Conservation (phyloP, 352 stramenopile species). For the Phytophthora cactorum region DNA sequence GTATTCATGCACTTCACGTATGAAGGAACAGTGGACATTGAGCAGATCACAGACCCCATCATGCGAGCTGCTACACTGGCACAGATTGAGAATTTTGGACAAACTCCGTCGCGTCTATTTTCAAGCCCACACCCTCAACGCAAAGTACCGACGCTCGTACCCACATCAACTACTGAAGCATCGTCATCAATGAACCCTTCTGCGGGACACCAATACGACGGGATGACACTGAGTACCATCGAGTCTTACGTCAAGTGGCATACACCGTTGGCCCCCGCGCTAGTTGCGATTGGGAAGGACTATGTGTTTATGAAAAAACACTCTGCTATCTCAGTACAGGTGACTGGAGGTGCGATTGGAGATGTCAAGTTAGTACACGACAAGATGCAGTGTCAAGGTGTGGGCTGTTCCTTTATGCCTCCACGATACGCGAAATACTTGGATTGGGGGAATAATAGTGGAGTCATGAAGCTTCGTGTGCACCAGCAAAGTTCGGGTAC, state of each 20-base stretch:
- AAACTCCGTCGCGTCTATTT: constrained; percentile 87
- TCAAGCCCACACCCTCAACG: constrained; percentile 66
- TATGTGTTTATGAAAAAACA: constrained; percentile 79
- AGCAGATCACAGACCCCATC: constrained; percentile 85
- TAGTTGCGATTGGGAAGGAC: constrained; percentile 80
- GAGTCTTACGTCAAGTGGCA: constrained; percentile 85
- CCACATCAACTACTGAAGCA: constrained; percentile 1
- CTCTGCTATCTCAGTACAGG: constrained; percentile 30
- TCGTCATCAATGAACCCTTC: constrained; percentile 16
- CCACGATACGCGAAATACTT: constrained; percentile 80
- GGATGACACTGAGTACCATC: constrained; percentile 63
- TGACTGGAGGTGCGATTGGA: constrained; percentile 50
- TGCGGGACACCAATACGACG: constrained; percentile 56
- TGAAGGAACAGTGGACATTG: constrained; percentile 82
- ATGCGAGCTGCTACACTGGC: constrained; percentile 91
- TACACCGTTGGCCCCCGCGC: constrained; percentile 61
- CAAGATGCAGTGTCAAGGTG: constrained; percentile 61
- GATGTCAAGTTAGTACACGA: constrained; percentile 67
- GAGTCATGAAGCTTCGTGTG: constrained; percentile 69
- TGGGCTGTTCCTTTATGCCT: constrained; percentile 62
- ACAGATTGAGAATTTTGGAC: constrained; percentile 93
- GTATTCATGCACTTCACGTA: constrained; percentile 90
- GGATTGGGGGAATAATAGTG: constrained; percentile 60
- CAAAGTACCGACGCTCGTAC: constrained; percentile 51
- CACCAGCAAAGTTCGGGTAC: constrained; percentile 39